A percentile compares a stretch with the other conserved stretches of the same genome.
phyloP scores from a whole-genome alignment of 2,329 filamentous ascomycete species.

The Diaporthe vaccinii region DNA sequence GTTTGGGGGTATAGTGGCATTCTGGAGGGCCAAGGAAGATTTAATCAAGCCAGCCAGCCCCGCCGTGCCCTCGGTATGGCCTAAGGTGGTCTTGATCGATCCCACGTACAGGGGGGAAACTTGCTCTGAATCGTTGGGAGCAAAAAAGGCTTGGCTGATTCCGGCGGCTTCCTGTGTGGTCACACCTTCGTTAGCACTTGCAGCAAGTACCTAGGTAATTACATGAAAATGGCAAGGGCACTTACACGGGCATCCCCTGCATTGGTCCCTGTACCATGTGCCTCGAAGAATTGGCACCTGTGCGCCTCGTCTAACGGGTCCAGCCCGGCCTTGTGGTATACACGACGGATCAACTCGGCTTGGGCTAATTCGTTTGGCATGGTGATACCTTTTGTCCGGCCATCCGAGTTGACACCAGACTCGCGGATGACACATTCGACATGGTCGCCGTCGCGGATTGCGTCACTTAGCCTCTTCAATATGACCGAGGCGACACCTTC shows the following conservation, averaged over 20 bases:
- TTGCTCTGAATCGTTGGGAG: too few relatives aligned
- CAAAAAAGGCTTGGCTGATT: too few relatives aligned
- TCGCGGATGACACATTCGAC: slow-evolving; percentile 58
- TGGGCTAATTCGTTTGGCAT: slow-evolving; percentile 57
- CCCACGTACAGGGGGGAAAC: slow-evolving; percentile 45
- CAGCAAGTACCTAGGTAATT: too few relatives aligned
- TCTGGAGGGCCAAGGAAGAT: slow-evolving; percentile 52
- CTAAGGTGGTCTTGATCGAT: slow-evolving; percentile 47
- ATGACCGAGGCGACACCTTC: slow-evolving; percentile 63
- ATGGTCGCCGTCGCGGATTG: slow-evolving; percentile 58
- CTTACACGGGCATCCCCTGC: slow-evolving; percentile 32
- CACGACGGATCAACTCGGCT: slow-evolving; percentile 56
- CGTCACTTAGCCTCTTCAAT: slow-evolving; percentile 60
- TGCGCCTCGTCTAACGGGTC: slow-evolving; percentile 46
- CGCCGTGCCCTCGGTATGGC: slow-evolving; percentile 56
- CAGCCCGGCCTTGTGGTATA: slow-evolving; percentile 49
- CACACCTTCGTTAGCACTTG: too few relatives aligned
- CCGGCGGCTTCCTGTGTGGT: too few relatives aligned
- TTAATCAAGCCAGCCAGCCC: slow-evolving; percentile 61
- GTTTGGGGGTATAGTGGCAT: slow-evolving; percentile 53
- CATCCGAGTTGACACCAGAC: slow-evolving; percentile 59
- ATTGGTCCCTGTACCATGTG: slow-evolving; percentile 55
- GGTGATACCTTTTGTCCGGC: slow-evolving; percentile 52
- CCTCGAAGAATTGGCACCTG: slow-evolving; percentile 57
- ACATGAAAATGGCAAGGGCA: too few relatives aligned